Conservation (phyloP, 2,329 filamentous ascomycete species). For the Fusarium sp. region DNA sequence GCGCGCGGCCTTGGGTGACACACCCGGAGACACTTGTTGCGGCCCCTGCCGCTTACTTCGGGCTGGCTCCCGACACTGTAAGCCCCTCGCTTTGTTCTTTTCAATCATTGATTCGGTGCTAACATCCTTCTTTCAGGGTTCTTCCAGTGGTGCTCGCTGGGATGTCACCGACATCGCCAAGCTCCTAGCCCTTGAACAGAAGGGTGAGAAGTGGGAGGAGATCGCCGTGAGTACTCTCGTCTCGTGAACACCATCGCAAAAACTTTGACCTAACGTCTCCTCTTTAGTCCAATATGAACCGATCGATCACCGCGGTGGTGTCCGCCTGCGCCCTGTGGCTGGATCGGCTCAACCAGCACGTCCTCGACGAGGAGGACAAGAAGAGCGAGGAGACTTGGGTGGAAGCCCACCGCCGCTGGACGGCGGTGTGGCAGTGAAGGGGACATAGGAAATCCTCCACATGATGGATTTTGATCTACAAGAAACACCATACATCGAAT, state of each 20-base stretch:
- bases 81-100: not conserved
- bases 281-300: not conserved
- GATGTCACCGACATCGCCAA: not conserved
- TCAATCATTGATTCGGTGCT: not conserved
- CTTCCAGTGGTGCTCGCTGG: not conserved
- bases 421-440: not conserved
- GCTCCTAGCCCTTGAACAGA: not conserved
- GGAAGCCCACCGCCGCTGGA: not conserved
- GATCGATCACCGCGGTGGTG: not conserved
- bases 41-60: not conserved
- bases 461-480: no score
- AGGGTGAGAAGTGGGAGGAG: not conserved
- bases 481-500: no score
- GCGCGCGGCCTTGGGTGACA: conserved; percentile 1
- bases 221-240: not conserved
- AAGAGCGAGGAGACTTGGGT: not conserved
- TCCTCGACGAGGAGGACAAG: not conserved
- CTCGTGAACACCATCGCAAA: not conserved
- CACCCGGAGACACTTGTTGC: not conserved
- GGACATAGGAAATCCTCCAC: no score
- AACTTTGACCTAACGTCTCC: not conserved
- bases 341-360: not conserved
- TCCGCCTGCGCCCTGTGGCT: not conserved
- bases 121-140: not conserved
- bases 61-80: not conserved